These are phyloP conservation scores for Debaryomycetaceae sp. DNA, from an alignment of 1,139 yeast genomes.

Conservation along the genomic window DNA sequence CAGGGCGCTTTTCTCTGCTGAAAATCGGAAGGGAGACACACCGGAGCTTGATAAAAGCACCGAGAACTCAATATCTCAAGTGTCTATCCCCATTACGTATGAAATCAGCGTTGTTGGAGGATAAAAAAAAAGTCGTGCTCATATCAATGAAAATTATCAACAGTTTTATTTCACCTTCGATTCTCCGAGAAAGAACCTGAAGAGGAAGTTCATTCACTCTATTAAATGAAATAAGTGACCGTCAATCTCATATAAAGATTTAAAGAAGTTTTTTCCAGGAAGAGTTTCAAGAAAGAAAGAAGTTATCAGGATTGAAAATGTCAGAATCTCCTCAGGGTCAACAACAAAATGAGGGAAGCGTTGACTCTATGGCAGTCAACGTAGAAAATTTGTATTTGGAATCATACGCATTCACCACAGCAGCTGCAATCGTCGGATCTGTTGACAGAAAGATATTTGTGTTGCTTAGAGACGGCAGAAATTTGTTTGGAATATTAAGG, in stretches of 20 bases:
- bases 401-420: constrained; percentile 89
- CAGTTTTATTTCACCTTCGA: not conserved
- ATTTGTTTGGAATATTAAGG: constrained; percentile 84
- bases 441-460: constrained; percentile 89
- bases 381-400: constrained; percentile 55
- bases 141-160: not conserved
- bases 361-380: constrained; percentile 28
- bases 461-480: constrained; percentile 84
- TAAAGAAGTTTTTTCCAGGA: not conserved
- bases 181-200: not conserved
- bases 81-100: too few relatives aligned
- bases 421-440: constrained; percentile 92
- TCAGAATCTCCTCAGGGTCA: constrained; percentile 15
- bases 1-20: too few relatives aligned
- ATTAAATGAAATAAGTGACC: too few relatives aligned
- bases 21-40: too few relatives aligned
- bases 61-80: too few relatives aligned
- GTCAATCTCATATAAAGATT: too few relatives aligned
- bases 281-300: not conserved
- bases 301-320: constrained; percentile 7
- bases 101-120: too few relatives aligned
- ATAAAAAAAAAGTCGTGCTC: not conserved
- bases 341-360: constrained; percentile 10
- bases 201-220: not conserved
- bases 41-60: too few relatives aligned